A percentile compares a stretch with the other conserved stretches of the same genome.
Evolutionary conservation across 2,329 filamentous ascomycete genomes (phyloP).

Genomic region (Hypoxylon sp.): DNA sequence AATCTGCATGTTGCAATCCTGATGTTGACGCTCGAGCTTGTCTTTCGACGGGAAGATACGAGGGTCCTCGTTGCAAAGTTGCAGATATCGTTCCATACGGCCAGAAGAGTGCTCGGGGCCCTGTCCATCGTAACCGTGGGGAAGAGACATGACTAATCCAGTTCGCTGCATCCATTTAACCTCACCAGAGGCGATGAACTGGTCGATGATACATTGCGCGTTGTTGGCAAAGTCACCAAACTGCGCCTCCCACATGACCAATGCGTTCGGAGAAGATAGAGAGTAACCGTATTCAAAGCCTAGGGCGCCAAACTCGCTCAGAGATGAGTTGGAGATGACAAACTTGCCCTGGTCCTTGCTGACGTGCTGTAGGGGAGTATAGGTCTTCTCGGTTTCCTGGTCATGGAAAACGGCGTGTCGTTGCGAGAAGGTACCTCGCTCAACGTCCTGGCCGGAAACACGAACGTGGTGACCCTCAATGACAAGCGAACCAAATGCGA

Average conservation of each 20-base stretch:
- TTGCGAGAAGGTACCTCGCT: conserved; percentile 99
- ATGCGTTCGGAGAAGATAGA: conserved; percentile 92
- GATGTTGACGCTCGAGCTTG: conserved; percentile 95
- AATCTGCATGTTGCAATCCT: conserved; percentile 99
- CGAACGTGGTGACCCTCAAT: conserved; percentile 96
- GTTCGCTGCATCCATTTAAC: conserved; percentile 99
- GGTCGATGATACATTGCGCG: conserved; percentile 97
- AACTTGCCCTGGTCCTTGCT: conserved; percentile 94
- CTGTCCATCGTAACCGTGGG: conserved; percentile 98
- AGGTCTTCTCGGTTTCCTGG: conserved; percentile 92
- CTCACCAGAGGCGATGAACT: conserved; percentile 98
- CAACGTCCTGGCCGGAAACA: conserved; percentile 97
- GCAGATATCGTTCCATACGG: conserved; percentile 95
- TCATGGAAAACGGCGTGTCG: conserved; percentile 97
- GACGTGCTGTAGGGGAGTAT: conserved; percentile 91
- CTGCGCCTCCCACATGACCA: conserved; percentile 99
- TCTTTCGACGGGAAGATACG: conserved; percentile 89
- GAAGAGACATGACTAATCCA: conserved; percentile 93
- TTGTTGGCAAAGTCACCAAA: conserved; percentile 99
- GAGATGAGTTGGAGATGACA: conserved; percentile 95
- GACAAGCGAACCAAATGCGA: conserved; percentile 92
- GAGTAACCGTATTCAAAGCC: conserved; percentile 99
- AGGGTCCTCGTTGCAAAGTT: conserved; percentile 97
- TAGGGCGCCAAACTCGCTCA: conserved; percentile 76
- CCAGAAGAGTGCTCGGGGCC: conserved; percentile 98